Conservation (phyloP, 2,329 filamentous ascomycete genomes). For the Aspergillus costaricaensis region DNA sequence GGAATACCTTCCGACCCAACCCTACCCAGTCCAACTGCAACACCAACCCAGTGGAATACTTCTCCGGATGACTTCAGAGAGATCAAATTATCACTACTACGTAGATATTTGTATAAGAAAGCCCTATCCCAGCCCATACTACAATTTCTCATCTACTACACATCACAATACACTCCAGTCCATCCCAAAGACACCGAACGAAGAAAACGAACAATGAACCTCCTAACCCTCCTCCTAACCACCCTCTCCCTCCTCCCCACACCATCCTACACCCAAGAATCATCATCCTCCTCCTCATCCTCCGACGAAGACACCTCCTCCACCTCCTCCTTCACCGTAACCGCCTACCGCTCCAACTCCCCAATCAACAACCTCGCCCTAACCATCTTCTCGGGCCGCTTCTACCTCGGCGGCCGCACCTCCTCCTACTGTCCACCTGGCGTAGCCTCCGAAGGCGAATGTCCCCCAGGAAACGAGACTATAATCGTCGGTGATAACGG, state of each 20-base stretch:
- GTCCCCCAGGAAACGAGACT: slow-evolving; percentile 50
- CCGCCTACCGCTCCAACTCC: slow-evolving; percentile 47
- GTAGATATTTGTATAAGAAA: too few relatives aligned
- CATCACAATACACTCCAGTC: neutral
- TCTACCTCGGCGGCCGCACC: slow-evolving; percentile 52
- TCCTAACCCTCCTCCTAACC: neutral
- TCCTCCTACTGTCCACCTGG: slow-evolving; percentile 51
- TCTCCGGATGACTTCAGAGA: neutral
- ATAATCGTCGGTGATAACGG: slow-evolving; percentile 44
- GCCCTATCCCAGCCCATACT: too few relatives aligned
- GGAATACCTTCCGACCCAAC: neutral
- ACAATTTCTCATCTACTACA: too few relatives aligned
- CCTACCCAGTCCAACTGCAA: neutral
- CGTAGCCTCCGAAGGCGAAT: slow-evolving; percentile 31
- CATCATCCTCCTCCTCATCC: neutral
- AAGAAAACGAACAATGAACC: neutral
- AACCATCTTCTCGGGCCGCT: slow-evolving; percentile 48
- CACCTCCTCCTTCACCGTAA: slow-evolving; percentile 42
- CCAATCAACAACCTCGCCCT: slow-evolving; percentile 51
- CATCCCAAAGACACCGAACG: neutral
- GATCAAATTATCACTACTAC: too few relatives aligned
- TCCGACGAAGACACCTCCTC: neutral
- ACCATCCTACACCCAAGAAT: neutral
- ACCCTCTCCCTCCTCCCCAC: neutral
- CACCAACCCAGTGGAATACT: neutral